These are phyloP conservation scores for Oryza longistaminata DNA, from an alignment of 176 grass and related monocot genomes.

Conservation along the genomic window DNA sequence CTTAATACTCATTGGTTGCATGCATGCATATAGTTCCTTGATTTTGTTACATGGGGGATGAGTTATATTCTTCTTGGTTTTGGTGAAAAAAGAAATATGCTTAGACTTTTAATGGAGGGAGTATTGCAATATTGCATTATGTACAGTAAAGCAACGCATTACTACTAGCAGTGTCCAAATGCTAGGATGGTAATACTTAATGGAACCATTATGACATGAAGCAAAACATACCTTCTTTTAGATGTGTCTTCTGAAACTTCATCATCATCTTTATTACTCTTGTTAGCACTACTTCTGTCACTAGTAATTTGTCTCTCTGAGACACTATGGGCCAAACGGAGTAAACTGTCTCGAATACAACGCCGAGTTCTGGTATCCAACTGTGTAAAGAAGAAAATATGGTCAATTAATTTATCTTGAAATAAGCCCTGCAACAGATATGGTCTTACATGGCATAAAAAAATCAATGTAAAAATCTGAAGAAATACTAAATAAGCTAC, in stretches of 20 bases:
- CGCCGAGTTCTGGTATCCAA: conserved; percentile 70
- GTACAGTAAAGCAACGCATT: not conserved
- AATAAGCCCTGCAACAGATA: conserved; percentile 6
- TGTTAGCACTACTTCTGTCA: conserved; percentile 66
- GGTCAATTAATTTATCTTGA: conserved; percentile 25
- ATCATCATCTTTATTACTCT: conserved; percentile 57
- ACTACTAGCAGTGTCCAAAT: conserved; percentile 1
- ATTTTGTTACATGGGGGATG: too few species aligned
- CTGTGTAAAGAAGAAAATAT: conserved; percentile 49
- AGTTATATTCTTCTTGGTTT: too few species aligned
- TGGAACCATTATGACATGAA: not conserved
- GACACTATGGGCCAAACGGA: conserved; percentile 80
- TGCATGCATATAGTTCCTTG: too few species aligned
- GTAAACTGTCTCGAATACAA: conserved; percentile 84
- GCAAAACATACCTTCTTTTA: conserved; percentile 50
- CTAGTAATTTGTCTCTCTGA: conserved; percentile 70
- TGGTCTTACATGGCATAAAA: conserved; percentile 16
- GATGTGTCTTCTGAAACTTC: conserved; percentile 46
- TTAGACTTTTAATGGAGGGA: too few species aligned
- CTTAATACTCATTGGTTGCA: too few species aligned
- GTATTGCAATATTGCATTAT: not conserved
- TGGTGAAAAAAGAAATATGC: too few species aligned
- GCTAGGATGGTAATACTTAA: conserved; percentile 7
- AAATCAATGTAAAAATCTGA: conserved; percentile 19
- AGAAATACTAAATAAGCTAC: conserved; percentile 35